Percentiles rank a stretch among this genome's conserved stretches.
These are phyloP conservation scores for Austroboletus niveus DNA, from an alignment of 1,284 basidiomycete species.

Conservation along the genomic window DNA sequence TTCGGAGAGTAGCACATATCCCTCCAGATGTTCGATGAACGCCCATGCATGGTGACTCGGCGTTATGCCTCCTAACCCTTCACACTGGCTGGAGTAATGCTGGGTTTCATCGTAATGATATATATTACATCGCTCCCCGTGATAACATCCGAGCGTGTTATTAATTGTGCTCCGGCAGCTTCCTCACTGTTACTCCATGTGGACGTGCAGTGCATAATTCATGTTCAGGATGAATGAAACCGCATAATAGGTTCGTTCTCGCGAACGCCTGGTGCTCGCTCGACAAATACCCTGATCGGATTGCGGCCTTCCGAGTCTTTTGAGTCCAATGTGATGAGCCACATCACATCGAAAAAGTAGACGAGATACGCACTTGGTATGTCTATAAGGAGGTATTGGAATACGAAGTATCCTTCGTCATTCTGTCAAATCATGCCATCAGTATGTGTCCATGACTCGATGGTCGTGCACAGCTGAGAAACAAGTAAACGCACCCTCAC, in stretches of 20 bases:
- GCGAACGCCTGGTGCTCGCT: constrained; percentile 59
- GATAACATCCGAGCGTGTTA: constrained; percentile 14
- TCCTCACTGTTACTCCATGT: constrained; percentile 9
- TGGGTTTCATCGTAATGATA: constrained; percentile 23
- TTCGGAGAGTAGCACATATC: constrained; percentile 71
- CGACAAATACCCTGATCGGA: constrained; percentile 69
- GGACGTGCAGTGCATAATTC: constrained; percentile 6
- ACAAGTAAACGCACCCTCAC: constrained; percentile 52
- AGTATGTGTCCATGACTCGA: constrained; percentile 2
- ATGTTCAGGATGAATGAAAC: constrained; percentile 47
- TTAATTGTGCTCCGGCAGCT: constrained; percentile 5
- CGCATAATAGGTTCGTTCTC: constrained; percentile 72
- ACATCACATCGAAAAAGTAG: neutral
- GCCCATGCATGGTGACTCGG: constrained; percentile 8
- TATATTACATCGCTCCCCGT: constrained; percentile 21
- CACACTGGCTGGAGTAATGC: constrained; percentile 10
- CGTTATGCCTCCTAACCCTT: constrained; percentile 8
- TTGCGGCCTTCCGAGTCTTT: constrained; percentile 58
- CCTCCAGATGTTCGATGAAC: constrained; percentile 10
- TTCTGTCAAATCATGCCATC: constrained; percentile 46
- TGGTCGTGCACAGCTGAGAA: constrained; percentile 1
- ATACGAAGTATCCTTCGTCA: constrained; percentile 71
- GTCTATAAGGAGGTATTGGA: constrained; percentile 75
- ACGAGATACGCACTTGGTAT: constrained; percentile 61
- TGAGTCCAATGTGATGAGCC: constrained; percentile 4